These are phyloP conservation scores for Penicillium flavigenum DNA, from an alignment of 495 filamentous ascomycete species.

Conservation along the genomic window DNA sequence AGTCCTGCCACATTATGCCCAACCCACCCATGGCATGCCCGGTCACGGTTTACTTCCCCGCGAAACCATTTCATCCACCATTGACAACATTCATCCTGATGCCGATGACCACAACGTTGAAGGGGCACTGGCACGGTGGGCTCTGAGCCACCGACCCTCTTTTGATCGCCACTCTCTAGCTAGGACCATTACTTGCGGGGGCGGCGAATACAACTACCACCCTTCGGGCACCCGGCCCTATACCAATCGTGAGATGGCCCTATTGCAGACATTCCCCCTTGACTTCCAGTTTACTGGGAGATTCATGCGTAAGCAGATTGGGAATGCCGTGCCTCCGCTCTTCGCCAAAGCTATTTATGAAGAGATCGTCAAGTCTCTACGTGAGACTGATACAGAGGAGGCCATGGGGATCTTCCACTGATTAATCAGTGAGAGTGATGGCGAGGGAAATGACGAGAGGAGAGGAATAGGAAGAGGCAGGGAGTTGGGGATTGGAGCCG, in stretches of 20 bases:
- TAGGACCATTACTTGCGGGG: conserved; percentile 66
- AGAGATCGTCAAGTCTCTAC: conserved; percentile 56
- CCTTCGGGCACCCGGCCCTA: conserved; percentile 65
- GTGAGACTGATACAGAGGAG: conserved; percentile 53
- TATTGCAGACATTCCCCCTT: conserved; percentile 71
- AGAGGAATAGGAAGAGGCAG: neutral
- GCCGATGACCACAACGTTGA: conserved; percentile 49
- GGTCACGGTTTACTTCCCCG: conserved; percentile 32
- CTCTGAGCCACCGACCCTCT: conserved; percentile 12
- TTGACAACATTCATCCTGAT: conserved; percentile 42
- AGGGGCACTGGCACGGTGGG: conserved; percentile 22
- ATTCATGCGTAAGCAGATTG: conserved; percentile 67
- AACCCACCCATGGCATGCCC: conserved; percentile 56
- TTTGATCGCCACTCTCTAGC: conserved; percentile 53
- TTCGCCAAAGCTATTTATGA: conserved; percentile 60
- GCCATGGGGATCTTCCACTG: neutral
- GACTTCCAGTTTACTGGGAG: conserved; percentile 56
- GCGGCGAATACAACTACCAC: conserved; percentile 66
- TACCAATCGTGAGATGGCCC: conserved; percentile 71
- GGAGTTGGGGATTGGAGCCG: neutral
- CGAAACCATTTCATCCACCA: conserved; percentile 48
- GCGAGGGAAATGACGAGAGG: neutral
- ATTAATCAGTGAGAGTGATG: neutral
- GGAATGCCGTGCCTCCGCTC: conserved; percentile 78
- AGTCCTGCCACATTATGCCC: conserved; percentile 65